Percentiles rank a stretch among this genome's conserved stretches.
These are phyloP conservation scores for Gryganskiella cystojenkinii DNA, from an alignment of 192 early-diverging fungal species.

Conservation along the genomic window DNA sequence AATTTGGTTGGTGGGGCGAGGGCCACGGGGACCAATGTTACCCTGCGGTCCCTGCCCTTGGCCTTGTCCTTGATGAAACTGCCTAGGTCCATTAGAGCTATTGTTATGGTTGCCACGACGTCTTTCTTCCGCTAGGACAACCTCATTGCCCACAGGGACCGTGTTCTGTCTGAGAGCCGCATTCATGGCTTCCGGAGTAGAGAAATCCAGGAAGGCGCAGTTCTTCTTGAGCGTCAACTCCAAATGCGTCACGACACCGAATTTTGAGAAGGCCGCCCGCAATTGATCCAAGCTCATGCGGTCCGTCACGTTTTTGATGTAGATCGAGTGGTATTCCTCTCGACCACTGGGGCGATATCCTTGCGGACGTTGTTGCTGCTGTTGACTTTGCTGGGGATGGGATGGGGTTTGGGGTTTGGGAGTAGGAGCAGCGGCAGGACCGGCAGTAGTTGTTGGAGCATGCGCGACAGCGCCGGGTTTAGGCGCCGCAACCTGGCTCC, in stretches of 20 bases:
- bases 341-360: constrained; percentile 30
- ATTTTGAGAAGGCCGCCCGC: constrained; percentile 60
- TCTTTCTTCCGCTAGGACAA: constrained; percentile 37
- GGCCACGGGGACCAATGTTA: too few relatives aligned
- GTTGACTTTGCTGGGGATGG: neutral
- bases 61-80: neutral
- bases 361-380: constrained; percentile 26
- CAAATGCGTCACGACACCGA: constrained; percentile 70
- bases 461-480: constrained; percentile 60
- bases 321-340: constrained; percentile 55
- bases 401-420: constrained; percentile 30
- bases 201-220: constrained; percentile 44
- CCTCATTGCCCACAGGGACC: constrained; percentile 25
- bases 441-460: constrained; percentile 20
- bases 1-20: too few relatives aligned
- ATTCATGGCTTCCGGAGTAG: constrained; percentile 17
- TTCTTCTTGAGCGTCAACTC: constrained; percentile 64
- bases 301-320: constrained; percentile 68
- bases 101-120: constrained; percentile 18
- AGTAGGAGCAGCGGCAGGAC: neutral
- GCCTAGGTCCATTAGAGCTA: neutral
- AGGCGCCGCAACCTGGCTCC: constrained; percentile 64
- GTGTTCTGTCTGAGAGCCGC: constrained; percentile 27
- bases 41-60: too few relatives aligned
- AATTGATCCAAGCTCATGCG: constrained; percentile 61